phyloP scores from a whole-genome alignment of 1,139 yeast genomes.

The Geotrichum aggregatum region DNA sequence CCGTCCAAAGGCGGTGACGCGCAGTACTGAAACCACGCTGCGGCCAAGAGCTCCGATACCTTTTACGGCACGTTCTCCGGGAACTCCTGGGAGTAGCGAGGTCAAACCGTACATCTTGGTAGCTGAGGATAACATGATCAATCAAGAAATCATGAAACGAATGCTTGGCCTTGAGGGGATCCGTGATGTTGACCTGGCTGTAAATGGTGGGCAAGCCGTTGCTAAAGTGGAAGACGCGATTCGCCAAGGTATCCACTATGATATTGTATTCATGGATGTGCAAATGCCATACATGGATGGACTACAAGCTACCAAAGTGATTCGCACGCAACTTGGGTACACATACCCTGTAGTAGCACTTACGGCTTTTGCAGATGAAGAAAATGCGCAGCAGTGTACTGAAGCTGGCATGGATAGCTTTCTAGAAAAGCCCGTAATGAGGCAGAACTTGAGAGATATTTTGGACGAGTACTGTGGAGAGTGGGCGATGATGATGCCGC shows the following conservation, averaged over 20 bases:
- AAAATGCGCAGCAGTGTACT: conserved; percentile 71
- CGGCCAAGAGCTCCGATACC: not conserved
- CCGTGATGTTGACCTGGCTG: conserved; percentile 64
- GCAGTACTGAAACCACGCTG: conserved; percentile 3
- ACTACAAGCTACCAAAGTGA: conserved; percentile 68
- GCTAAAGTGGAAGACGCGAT: conserved; percentile 54
- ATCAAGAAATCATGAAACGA: conserved; percentile 83
- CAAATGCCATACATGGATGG: conserved; percentile 96
- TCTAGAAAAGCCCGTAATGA: conserved; percentile 78
- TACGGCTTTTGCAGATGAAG: conserved; percentile 80
- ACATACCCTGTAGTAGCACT: conserved; percentile 81
- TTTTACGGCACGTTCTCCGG: conserved; percentile 2
- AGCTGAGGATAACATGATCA: conserved; percentile 92
- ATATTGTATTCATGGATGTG: conserved; percentile 88
- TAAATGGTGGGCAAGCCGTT: conserved; percentile 88
- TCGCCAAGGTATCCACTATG: conserved; percentile 45
- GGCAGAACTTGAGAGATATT: conserved; percentile 57
- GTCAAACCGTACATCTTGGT: conserved; percentile 51
- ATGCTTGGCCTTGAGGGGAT: conserved; percentile 82
- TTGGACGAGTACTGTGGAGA: conserved; percentile 33
- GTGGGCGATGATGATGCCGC: not conserved
- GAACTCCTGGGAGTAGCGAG: not conserved
- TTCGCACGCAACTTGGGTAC: conserved; percentile 62
- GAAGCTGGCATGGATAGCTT: conserved; percentile 86
- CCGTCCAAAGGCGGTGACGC: conserved; percentile 1